These are phyloP conservation scores for Elongisporangium prolatum DNA, from an alignment of 352 stramenopile species.

Conservation along the genomic window DNA sequence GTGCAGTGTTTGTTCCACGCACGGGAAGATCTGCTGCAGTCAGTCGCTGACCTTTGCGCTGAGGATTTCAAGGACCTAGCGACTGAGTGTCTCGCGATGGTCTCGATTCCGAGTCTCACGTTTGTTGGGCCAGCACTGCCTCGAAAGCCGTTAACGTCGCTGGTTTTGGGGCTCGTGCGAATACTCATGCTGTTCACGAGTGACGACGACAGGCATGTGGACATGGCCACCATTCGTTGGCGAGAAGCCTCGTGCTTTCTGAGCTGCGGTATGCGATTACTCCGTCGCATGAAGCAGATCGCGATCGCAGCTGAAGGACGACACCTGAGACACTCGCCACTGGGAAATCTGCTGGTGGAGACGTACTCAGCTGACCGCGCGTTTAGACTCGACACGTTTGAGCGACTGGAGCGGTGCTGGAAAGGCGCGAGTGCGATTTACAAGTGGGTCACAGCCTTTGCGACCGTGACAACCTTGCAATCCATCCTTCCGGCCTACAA, in stretches of 20 bases:
- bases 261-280: conserved; percentile 31
- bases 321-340: conserved; percentile 26
- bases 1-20: conserved; percentile 38
- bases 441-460: conserved; percentile 47
- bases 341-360: conserved; percentile 38
- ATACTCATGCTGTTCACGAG: conserved; percentile 66
- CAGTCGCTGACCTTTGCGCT: conserved; percentile 19
- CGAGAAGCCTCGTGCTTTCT: conserved; percentile 56
- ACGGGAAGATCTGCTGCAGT: conserved; percentile 15
- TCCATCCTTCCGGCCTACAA: conserved; percentile 20
- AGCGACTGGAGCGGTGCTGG: conserved; percentile 32
- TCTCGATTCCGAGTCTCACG: conserved; percentile 24
- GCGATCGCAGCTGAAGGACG: conserved; percentile 28
- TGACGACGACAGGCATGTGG: conserved; percentile 41
- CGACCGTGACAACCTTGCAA: conserved; percentile 38
- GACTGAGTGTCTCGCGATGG: conserved; percentile 44
- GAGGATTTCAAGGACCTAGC: conserved; percentile 58
- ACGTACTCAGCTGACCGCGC: conserved; percentile 37
- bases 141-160: conserved; percentile 27
- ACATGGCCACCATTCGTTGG: conserved; percentile 59
- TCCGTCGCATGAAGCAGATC: conserved; percentile 53
- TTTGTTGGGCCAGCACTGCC: neutral
- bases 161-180: conserved; percentile 68
- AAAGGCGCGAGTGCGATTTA: conserved; percentile 51
- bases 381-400: conserved; percentile 51